Evolutionary conservation across 129 eudicot genomes (phyloP).

Genomic region (Sambucus nigra): DNA sequence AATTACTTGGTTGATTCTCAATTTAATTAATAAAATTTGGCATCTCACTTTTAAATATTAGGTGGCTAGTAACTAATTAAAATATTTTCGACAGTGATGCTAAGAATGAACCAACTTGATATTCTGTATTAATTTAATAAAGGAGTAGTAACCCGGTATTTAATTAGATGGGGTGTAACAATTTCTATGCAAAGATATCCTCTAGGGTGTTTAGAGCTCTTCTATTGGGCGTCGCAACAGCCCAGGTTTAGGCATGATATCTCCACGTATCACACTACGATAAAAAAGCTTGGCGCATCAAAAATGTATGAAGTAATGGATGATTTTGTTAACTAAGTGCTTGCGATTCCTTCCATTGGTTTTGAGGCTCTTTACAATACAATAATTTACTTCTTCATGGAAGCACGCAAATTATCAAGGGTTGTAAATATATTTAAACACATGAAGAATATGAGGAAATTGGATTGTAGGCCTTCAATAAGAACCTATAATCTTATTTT

Average conservation of each 20-base stretch:
- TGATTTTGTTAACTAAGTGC: conserved; percentile 42
- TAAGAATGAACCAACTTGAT: conserved; percentile 40
- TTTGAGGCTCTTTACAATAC: conserved; percentile 63
- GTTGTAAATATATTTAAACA: conserved; percentile 67
- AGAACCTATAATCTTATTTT: conserved; percentile 70
- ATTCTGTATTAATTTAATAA: too few species aligned
- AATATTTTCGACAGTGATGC: too few species aligned
- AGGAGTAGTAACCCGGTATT: too few species aligned
- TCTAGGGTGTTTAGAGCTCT: conserved; percentile 60
- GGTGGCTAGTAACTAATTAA: too few species aligned
- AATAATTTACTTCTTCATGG: conserved; percentile 60
- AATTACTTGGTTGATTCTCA: too few species aligned
- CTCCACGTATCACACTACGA: conserved; percentile 49
- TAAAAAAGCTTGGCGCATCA: conserved; percentile 73
- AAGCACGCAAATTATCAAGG: conserved; percentile 57
- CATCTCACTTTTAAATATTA: too few species aligned
- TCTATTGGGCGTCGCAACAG: conserved; percentile 76
- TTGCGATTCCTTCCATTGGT: conserved; percentile 46
- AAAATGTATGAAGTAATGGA: conserved; percentile 84
- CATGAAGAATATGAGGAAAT: conserved; percentile 39
- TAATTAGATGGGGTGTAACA: too few species aligned
- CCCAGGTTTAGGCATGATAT: conserved; percentile 64
- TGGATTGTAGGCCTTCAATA: conserved; percentile 73
- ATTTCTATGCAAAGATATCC: conserved; percentile 54
- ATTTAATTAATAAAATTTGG: too few species aligned